Evolutionary conservation across 1,284 basidiomycete genomes (phyloP).

Genomic region (Malassezia japonica): DNA sequence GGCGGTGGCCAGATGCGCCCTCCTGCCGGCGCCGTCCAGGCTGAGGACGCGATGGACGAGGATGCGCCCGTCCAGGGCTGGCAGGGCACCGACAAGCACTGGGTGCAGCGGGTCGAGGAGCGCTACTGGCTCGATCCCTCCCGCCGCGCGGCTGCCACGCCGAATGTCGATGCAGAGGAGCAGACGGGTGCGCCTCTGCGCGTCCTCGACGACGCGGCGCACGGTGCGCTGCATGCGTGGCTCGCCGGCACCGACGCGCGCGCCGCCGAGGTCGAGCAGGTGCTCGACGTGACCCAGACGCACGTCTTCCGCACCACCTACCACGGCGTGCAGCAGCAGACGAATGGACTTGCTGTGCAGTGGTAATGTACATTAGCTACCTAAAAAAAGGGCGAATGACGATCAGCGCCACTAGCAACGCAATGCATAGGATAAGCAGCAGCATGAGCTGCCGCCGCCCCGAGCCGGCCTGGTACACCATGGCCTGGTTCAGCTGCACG

Average conservation of each 20-base stretch:
- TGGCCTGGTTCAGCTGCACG: slow-evolving; percentile 71
- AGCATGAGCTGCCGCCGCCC: slow-evolving; percentile 87
- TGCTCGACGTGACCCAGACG: not conserved
- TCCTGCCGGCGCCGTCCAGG: slow-evolving; percentile 52
- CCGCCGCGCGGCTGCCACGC: not conserved
- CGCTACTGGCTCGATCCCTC: slow-evolving; percentile 28
- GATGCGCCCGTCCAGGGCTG: slow-evolving; percentile 27
- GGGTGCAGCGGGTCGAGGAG: slow-evolving; percentile 40
- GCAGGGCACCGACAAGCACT: slow-evolving; percentile 44
- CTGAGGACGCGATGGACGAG: slow-evolving; percentile 23
- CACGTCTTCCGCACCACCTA: slow-evolving; percentile 7
- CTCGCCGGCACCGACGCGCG: slow-evolving; percentile 1
- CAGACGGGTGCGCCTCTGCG: not conserved
- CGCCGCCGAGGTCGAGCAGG: not conserved
- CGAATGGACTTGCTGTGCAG: slow-evolving; percentile 15
- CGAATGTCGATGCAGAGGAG: not conserved
- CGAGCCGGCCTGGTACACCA: slow-evolving; percentile 78
- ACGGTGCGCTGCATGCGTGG: slow-evolving; percentile 2
- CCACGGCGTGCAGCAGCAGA: slow-evolving; percentile 5
- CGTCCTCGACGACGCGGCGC: slow-evolving; percentile 2
- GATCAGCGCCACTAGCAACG: slow-evolving; percentile 68
- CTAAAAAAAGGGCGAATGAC: slow-evolving; percentile 62
- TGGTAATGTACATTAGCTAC: slow-evolving; percentile 18
- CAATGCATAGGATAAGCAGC: slow-evolving; percentile 75
- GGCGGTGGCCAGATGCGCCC: slow-evolving; percentile 72